Conservation (phyloP, 2,329 filamentous ascomycete genomes). For the Colletotrichum sp. region DNA sequence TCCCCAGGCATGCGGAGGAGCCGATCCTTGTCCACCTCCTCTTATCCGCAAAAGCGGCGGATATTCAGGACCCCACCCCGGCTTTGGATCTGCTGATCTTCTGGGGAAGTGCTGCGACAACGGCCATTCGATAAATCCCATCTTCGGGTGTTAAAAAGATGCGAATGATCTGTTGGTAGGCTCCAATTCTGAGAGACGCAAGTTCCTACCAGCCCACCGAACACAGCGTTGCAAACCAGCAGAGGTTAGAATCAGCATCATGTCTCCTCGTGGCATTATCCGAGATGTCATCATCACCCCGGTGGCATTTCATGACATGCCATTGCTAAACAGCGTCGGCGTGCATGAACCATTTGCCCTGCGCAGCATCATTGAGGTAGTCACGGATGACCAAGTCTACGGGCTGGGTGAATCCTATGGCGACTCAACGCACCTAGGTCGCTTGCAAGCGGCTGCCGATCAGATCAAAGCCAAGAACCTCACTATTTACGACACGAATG, state of each 20-base stretch:
- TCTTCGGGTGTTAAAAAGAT: background rate
- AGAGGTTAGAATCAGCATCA: constrained; percentile 9
- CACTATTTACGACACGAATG: constrained; percentile 69
- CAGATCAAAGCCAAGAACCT: constrained; percentile 27
- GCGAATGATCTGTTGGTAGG: background rate
- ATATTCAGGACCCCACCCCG: background rate
- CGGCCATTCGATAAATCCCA: background rate
- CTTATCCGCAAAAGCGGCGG: background rate
- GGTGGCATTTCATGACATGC: constrained; percentile 49
- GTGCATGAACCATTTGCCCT: constrained; percentile 47
- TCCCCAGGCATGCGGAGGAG: background rate
- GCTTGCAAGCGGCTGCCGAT: constrained; percentile 35
- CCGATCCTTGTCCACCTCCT: background rate
- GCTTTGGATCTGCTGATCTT: background rate
- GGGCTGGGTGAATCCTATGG: constrained; percentile 47
- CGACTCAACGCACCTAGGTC: constrained; percentile 39
- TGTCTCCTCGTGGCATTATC: constrained; percentile 33
- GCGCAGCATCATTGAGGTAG: constrained; percentile 44
- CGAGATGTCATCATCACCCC: constrained; percentile 44
- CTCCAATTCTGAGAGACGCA: background rate
- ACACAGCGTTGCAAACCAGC: background rate
- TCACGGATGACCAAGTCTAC: constrained; percentile 34
- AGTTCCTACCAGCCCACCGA: background rate
- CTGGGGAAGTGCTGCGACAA: background rate
- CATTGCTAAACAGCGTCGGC: constrained; percentile 46